Evolutionary conservation across 2,329 filamentous ascomycete genomes (phyloP).

Genomic region (Paraconiothyrium sp.): DNA sequence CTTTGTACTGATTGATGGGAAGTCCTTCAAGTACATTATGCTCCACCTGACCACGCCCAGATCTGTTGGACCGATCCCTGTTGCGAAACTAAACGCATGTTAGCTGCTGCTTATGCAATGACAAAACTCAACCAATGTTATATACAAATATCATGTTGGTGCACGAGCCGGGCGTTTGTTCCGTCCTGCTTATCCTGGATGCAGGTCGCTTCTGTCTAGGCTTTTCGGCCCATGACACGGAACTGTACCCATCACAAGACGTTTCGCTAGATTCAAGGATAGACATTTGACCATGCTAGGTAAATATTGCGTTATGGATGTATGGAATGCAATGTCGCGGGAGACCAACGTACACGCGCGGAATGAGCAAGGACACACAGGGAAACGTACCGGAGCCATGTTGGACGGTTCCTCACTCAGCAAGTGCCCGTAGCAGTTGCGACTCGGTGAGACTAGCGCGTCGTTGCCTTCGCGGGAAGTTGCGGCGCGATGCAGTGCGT

Average conservation of each 20-base stretch:
- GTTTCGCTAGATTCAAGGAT: neutral
- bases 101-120: neutral
- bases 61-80: conserved; percentile 66
- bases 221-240: neutral
- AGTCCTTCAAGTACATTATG: conserved; percentile 77
- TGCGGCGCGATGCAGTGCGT: conserved; percentile 37
- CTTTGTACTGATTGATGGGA: conserved; percentile 90
- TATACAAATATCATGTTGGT: neutral
- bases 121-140: neutral
- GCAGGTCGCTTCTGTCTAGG: neutral
- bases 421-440: conserved; percentile 25
- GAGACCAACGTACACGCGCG: conserved; percentile 5
- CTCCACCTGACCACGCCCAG: conserved; percentile 66
- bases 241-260: neutral
- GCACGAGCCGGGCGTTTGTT: neutral
- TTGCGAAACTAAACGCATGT: conserved; percentile 61
- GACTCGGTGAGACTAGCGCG: conserved; percentile 30
- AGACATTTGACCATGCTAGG: conserved; percentile 2
- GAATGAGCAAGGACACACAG: conserved; percentile 14
- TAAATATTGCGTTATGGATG: conserved; percentile 6
- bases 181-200: neutral
- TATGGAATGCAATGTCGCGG: conserved; percentile 14
- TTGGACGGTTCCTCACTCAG: conserved; percentile 26
- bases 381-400: conserved; percentile 48
- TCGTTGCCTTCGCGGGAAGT: conserved; percentile 38